A percentile compares a stretch with the other conserved stretches of the same genome.
Evolutionary conservation across 306 rosid genomes (phyloP).

Genomic region (Prunus kanzakura): DNA sequence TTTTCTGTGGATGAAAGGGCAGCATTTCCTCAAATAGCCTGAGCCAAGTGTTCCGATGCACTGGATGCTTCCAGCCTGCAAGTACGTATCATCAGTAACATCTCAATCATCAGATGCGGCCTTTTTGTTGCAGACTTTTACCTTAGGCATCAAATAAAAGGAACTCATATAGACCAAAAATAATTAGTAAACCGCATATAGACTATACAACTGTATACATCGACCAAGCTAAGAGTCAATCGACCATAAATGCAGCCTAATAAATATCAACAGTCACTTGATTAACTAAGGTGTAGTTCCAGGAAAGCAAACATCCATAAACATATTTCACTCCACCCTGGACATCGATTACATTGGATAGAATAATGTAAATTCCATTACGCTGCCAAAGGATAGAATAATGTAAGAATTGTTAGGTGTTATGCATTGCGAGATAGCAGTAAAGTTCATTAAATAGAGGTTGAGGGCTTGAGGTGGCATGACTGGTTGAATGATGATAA

Average conservation of each 20-base stretch:
- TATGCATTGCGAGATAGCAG: background rate
- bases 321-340: background rate
- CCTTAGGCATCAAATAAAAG: background rate
- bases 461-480: background rate
- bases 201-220: background rate
- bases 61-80: constrained; percentile 65
- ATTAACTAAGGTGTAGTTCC: background rate
- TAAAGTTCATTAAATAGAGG: background rate
- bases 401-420: background rate
- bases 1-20: background rate
- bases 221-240: too few relatives aligned
- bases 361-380: background rate
- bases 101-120: constrained; percentile 7
- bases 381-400: background rate
- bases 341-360: background rate
- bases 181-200: background rate
- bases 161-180: background rate
- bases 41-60: constrained; percentile 68
- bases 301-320: background rate
- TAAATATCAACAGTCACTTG: background rate
- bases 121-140: background rate
- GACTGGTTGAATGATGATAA: background rate
- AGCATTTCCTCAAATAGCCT: constrained; percentile 39
- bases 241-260: background rate
- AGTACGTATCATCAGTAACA: constrained; percentile 15